Base-by-base conservation (phyloP, 1,284 basidiomycete genomes). In the Marasmius sp. region DNA sequence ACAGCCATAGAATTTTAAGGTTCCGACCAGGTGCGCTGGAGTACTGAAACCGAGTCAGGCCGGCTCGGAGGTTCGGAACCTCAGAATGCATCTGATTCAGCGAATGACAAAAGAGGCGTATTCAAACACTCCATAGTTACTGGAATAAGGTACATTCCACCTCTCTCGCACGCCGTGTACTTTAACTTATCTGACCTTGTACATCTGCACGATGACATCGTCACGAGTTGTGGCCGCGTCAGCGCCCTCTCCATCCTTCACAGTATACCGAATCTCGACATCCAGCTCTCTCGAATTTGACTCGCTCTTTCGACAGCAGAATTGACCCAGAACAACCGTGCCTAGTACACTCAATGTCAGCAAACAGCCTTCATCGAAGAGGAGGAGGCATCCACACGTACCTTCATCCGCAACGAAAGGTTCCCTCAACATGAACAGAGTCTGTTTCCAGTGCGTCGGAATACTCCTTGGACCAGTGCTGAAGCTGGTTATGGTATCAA, bases 391-490 rank as follows among this genome's bases (percentile, higher is more conserved):
- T 27, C 51, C 18, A 45, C 52, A 16, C 84, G 58, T 61, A 89
- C 94, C 95, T 73, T 91, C 85, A 8, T 83, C 78, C 0, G 92
- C 88, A 27, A 75, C 70, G 63, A 98, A 85, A 0, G 94, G 92
- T 57, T 95, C 86, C 60, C 86, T 84, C 64, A 99, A 80, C 65
- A 98, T 77, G 75, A 99, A 97, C 11, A 95, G 71, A 0, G 96
- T 96, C 73, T 99, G 97, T 74, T 97, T 97, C 97, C 97, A 99
- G 74, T 99, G 97, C n/a, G 97, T 99, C 22, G 92, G 88, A 54
- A 88, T 86, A 65, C 92, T 93, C 68, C 77, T 77, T 5, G 97
- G 95, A 0, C 95, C 94, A 0, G 97, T 99, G 65, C 94, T 97
- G 75, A 98, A 98, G 72, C 91, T 93, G 8, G 87, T 87, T 37